Percentiles rank a stretch among this genome's conserved stretches.
Evolutionary conservation across 2,329 filamentous ascomycete species (phyloP).

Genomic region (Bipolaris bicolor): DNA sequence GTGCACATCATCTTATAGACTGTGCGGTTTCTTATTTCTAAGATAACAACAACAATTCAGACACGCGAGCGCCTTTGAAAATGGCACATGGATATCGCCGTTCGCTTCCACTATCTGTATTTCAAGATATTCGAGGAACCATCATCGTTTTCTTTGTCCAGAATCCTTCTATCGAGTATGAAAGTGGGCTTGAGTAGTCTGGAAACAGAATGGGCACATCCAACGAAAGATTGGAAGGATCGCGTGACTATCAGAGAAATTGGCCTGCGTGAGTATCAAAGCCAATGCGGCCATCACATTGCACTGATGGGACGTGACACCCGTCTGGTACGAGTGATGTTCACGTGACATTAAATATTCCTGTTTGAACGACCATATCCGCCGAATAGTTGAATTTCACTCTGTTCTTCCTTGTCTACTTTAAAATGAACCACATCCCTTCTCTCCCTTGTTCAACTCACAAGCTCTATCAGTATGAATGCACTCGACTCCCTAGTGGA

Average conservation of each 20-base stretch:
- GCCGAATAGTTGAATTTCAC: not conserved
- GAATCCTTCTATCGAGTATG: not conserved
- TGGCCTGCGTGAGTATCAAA: not conserved
- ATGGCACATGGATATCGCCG: too few relatives aligned
- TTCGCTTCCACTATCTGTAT: too few relatives aligned
- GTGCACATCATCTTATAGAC: not conserved
- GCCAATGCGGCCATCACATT: not conserved
- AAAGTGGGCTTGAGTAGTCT: not conserved
- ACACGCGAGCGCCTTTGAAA: too few relatives aligned
- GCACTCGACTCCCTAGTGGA: constrained; percentile 27
- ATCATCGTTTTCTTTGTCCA: too few relatives aligned
- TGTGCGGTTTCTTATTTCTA: too few relatives aligned
- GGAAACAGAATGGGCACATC: not conserved
- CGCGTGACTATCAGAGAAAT: too few relatives aligned
- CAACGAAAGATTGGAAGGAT: too few relatives aligned
- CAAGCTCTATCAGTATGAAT: constrained; percentile 14
- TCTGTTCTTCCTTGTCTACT: not conserved
- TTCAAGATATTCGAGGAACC: too few relatives aligned
- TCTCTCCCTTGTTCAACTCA: not conserved
- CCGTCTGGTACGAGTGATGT: constrained; percentile 8
- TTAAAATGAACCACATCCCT: too few relatives aligned
- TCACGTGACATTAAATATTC: not conserved
- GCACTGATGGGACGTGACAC: constrained; percentile 4
- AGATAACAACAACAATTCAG: too few relatives aligned
- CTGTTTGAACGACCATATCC: not conserved